Base-by-base conservation (phyloP, 805 yeast genomes). In the Saturnispora bothae region DNA sequence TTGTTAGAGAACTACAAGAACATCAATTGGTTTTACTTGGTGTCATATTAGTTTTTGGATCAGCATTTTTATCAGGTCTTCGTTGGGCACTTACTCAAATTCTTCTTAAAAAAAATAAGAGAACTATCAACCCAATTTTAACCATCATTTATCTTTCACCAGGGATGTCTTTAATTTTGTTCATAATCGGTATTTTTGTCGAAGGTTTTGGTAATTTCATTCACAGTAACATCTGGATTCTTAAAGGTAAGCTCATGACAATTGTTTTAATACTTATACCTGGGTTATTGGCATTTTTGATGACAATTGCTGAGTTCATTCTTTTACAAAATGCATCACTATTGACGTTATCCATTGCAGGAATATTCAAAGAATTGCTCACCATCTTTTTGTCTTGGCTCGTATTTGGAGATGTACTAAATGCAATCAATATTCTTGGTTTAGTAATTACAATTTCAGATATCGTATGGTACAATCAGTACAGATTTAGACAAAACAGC, bases 11-110 rank as follows among this genome's bases (percentile, higher is more conserved):
- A 12, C 41, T 43, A 16, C 47, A 53, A 28, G 46, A 47, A 27
- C 53, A 55, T 44, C 27, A 48, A 39, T 37, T 56, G 16, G 44
- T 59, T 5, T 46, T 56, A 28, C 28, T 78, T 2, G 97, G 98
- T 2, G 75, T 85, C 17, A 38, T 75, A 2, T 61, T 86, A 20
- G 96, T 89, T 1, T 60, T 92, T 21, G 61, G 71, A 2, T 88
- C 95, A 4, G 75, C 94, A 2, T 69, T 81, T 54, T 70, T 85
- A 61, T 78, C 92, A 13, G 98, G 98, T 0, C 63, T 92, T 36
- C 71, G 98, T 45, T 92, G 98, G 98, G 89, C 95, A 1, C 72
- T 88, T 44, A 86, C 97, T 1, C 97, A 92, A 53, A 57, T 92
- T 17, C 66, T 89, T 26, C 62, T 92, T 35, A 79, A 71, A 47